Evolutionary conservation across 2,329 filamentous ascomycete genomes (phyloP).

Genomic region (Tricladium varicosporioides): DNA sequence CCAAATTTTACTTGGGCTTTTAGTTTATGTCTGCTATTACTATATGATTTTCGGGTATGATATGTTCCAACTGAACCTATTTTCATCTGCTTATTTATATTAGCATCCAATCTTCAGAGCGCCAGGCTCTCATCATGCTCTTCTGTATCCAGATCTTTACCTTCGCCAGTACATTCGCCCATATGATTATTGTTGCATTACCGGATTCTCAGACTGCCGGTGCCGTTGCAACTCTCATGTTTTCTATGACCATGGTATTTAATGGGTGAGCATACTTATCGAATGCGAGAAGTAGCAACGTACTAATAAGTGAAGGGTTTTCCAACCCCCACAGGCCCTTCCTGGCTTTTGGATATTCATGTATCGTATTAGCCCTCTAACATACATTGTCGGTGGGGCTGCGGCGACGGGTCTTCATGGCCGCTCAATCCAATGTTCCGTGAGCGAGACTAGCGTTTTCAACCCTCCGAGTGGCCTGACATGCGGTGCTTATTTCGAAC

Average conservation of each 20-base stretch:
- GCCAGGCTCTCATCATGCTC: slow-evolving; percentile 68
- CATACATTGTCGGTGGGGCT: slow-evolving; percentile 59
- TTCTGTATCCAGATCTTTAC: slow-evolving; percentile 71
- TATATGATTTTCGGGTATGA: slow-evolving; percentile 70
- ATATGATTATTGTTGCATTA: slow-evolving; percentile 72
- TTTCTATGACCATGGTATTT: slow-evolving; percentile 71
- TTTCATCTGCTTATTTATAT: too few species aligned
- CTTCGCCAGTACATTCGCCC: slow-evolving; percentile 78
- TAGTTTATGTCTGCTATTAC: slow-evolving; percentile 80
- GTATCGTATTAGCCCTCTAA: slow-evolving; percentile 54
- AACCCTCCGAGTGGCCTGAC: slow-evolving; percentile 64
- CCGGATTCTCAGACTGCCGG: slow-evolving; percentile 71
- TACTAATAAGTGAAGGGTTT: too few species aligned
- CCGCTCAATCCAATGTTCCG: neutral
- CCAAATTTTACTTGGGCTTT: slow-evolving; percentile 67
- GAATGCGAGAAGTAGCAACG: too few species aligned
- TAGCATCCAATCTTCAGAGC: too few species aligned
- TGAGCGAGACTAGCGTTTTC: neutral
- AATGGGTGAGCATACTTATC: slow-evolving; percentile 40
- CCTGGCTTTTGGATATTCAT: too few species aligned
- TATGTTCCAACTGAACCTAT: too few species aligned
- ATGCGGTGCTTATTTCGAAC: slow-evolving; percentile 56
- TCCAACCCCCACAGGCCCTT: too few species aligned
- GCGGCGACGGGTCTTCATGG: neutral
- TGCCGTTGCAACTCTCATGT: slow-evolving; percentile 72